Conservation (phyloP, 345 rosid genomes). For the Passiflora organensis region DNA sequence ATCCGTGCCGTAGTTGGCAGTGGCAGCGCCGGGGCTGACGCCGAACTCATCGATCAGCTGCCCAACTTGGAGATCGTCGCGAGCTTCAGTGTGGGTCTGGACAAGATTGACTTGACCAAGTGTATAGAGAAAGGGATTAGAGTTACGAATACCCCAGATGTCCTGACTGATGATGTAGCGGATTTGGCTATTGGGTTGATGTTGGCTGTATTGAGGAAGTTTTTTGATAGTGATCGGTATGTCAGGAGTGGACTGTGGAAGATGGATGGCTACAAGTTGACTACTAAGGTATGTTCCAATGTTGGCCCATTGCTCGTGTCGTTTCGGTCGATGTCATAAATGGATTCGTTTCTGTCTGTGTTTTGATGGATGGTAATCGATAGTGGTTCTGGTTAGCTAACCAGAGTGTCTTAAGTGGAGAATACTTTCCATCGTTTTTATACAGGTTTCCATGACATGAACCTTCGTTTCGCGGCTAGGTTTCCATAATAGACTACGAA, state of each 20-base stretch:
- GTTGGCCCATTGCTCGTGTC: too few relatives aligned
- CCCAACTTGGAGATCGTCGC: slow-evolving; percentile 74
- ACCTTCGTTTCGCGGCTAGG: too few relatives aligned
- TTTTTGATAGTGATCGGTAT: slow-evolving; percentile 57
- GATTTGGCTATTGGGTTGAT: slow-evolving; percentile 75
- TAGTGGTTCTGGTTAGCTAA: neutral
- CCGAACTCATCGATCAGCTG: slow-evolving; percentile 52
- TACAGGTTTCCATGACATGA: too few relatives aligned
- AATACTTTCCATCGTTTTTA: neutral
- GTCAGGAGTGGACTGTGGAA: slow-evolving; percentile 76
- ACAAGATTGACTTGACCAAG: slow-evolving; percentile 71
- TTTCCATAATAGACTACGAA: too few relatives aligned
- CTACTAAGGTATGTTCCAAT: slow-evolving; percentile 70
- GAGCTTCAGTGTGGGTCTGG: slow-evolving; percentile 74
- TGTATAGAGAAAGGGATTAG: slow-evolving; percentile 62
- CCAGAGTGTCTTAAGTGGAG: neutral
- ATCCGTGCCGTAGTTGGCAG: slow-evolving; percentile 82
- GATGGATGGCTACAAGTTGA: slow-evolving; percentile 49
- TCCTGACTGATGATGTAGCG: slow-evolving; percentile 79
- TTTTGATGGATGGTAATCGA: neutral
- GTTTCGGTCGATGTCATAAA: neutral
- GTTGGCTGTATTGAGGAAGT: slow-evolving; percentile 60
- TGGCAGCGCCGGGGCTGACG: slow-evolving; percentile 55
- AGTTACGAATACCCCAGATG: slow-evolving; percentile 90
- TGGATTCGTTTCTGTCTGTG: neutral